These are phyloP conservation scores for Backusella macrospora DNA, from an alignment of 192 early-diverging fungal genomes.

Conservation along the genomic window DNA sequence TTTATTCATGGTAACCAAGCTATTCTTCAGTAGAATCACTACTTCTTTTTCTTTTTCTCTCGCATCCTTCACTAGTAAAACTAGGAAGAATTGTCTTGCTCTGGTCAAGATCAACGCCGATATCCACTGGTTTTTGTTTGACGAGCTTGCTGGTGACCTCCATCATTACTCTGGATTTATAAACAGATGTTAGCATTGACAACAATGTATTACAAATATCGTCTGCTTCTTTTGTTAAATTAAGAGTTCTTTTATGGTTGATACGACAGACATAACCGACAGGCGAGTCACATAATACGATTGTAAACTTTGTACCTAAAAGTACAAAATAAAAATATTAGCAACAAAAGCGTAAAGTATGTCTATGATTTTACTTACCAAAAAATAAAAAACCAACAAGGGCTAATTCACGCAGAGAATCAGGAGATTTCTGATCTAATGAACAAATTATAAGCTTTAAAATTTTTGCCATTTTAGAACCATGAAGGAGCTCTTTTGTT, in stretches of 20 bases:
- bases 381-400: slow-evolving; percentile 9
- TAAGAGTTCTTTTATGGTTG: neutral
- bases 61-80: too few relatives aligned
- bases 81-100: slow-evolving; percentile 17
- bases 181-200: neutral
- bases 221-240: slow-evolving; percentile 17
- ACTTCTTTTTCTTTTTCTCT: too few relatives aligned
- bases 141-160: neutral
- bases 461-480: slow-evolving; percentile 13
- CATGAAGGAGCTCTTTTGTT: slow-evolving; percentile 3
- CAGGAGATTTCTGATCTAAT: slow-evolving; percentile 15
- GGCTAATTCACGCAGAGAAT: slow-evolving; percentile 10
- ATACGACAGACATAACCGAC: slow-evolving; percentile 7
- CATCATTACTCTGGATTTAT: neutral
- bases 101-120: slow-evolving; percentile 11
- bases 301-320: slow-evolving; percentile 20
- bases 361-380: slow-evolving; percentile 16
- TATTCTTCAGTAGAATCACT: too few relatives aligned
- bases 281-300: slow-evolving; percentile 11
- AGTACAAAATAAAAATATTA: slow-evolving; percentile 16
- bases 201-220: neutral
- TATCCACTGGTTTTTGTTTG: slow-evolving; percentile 13
- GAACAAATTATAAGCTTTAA: slow-evolving; percentile 4
- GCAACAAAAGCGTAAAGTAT: slow-evolving; percentile 22
- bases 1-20: too few relatives aligned